phyloP scores from a whole-genome alignment of 768 basidiomycete species.

The Galerina marginata region DNA sequence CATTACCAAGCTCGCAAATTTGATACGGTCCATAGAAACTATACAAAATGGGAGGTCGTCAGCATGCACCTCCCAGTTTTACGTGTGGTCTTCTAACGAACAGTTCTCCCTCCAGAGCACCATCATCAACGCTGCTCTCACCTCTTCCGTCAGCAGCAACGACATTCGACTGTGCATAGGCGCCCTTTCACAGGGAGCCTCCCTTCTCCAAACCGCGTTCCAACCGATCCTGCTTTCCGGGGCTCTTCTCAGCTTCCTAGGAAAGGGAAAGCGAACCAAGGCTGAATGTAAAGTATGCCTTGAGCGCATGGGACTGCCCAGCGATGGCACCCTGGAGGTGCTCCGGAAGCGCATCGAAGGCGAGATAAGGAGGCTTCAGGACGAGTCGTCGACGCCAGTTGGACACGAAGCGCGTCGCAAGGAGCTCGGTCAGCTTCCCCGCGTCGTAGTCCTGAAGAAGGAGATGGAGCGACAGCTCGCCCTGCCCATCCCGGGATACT shows the following conservation, averaged over 20 bases:
- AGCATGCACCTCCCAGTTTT: conserved; percentile 46
- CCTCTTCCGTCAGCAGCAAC: conserved; percentile 29
- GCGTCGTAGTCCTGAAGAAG: conserved; percentile 49
- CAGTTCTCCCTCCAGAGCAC: conserved; percentile 44
- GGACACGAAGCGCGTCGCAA: conserved; percentile 31
- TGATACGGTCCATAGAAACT: conserved; percentile 40
- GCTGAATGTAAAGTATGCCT: conserved; percentile 45
- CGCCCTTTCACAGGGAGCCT: conserved; percentile 53
- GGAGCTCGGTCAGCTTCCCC: conserved; percentile 49
- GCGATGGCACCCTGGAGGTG: conserved; percentile 41
- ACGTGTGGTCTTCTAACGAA: conserved; percentile 51
- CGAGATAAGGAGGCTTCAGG: conserved; percentile 41
- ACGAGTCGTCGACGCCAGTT: conserved; percentile 21
- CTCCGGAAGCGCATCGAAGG: conserved; percentile 43
- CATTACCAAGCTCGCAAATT: conserved; percentile 38
- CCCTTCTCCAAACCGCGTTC: conserved; percentile 52
- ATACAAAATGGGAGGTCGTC: conserved; percentile 18
- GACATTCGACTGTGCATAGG: conserved; percentile 54
- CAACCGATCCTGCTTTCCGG: conserved; percentile 54
- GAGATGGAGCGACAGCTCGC: conserved; percentile 51
- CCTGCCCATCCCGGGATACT: conserved; percentile 52
- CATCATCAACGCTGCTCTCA: conserved; percentile 47
- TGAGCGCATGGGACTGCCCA: conserved; percentile 43
- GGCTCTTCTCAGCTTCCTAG: conserved; percentile 46
- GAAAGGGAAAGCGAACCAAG: conserved; percentile 39